Percentiles rank a stretch among this genome's conserved stretches.
Evolutionary conservation across 2,329 filamentous ascomycete genomes (phyloP).

Genomic region (Colletotrichum cordylinicola): DNA sequence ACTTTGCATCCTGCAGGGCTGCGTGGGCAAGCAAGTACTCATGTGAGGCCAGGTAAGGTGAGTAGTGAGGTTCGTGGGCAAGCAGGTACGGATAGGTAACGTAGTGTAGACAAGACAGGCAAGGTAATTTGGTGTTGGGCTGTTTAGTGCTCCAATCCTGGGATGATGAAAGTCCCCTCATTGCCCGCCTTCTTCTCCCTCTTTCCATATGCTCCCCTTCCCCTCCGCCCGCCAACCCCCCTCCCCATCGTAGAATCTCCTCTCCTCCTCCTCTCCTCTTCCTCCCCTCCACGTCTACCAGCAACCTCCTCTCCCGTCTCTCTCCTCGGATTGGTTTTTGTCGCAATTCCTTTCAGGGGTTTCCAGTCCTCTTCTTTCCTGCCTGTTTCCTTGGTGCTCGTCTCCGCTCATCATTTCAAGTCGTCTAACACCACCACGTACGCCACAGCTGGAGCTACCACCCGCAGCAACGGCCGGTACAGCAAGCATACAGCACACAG

Average conservation of each 20-base stretch:
- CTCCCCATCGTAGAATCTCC: conserved; percentile 20
- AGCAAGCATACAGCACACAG: neutral
- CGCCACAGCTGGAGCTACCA: neutral
- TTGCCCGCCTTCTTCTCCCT: conserved; percentile 28
- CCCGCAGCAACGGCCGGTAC: neutral
- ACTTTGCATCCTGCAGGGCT: neutral
- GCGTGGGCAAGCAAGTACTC: neutral
- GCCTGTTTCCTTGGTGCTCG: conserved; percentile 24
- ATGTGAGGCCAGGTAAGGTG: neutral
- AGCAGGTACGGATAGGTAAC: neutral
- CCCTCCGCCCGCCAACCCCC: neutral
- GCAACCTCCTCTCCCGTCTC: neutral
- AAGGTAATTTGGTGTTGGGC: neutral
- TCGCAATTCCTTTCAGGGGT: conserved; percentile 24
- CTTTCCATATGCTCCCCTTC: conserved; percentile 23
- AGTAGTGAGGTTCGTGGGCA: neutral
- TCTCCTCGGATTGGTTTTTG: conserved; percentile 19
- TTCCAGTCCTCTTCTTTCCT: conserved; percentile 23
- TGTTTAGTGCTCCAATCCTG: neutral
- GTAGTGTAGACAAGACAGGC: neutral
- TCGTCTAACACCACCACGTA: conserved; percentile 3
- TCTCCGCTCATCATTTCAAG: conserved; percentile 20
- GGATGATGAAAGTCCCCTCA: conserved; percentile 25
- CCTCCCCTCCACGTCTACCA: neutral
- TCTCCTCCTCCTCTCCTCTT: conserved; percentile 11